A percentile compares a stretch with the other conserved stretches of the same genome.
phyloP scores from a whole-genome alignment of 495 filamentous ascomycete genomes.

The Penicillium egyptiacum region DNA sequence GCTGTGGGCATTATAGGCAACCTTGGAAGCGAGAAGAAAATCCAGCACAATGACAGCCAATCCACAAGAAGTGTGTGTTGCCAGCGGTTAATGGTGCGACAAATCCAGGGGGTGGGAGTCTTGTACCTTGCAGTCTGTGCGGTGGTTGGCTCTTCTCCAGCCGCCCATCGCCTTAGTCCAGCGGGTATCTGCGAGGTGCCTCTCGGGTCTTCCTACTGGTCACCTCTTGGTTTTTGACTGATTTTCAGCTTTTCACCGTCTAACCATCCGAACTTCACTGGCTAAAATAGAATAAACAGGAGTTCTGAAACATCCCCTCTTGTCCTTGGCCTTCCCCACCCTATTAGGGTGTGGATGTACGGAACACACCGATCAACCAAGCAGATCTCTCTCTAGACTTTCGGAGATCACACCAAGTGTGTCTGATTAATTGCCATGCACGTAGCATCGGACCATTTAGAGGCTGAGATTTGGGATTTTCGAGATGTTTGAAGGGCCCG shows the following conservation, averaged over 20 bases:
- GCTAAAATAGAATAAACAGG: neutral
- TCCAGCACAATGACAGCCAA: conserved; percentile 21
- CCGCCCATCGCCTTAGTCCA: conserved; percentile 16
- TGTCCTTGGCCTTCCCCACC: conserved; percentile 16
- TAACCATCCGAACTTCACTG: neutral
- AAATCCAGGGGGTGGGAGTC: conserved; percentile 6
- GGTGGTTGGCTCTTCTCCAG: conserved; percentile 27
- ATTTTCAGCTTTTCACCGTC: neutral
- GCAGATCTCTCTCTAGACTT: neutral
- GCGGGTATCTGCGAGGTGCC: conserved; percentile 17
- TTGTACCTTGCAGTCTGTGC: conserved; percentile 12
- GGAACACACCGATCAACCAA: conserved; percentile 7
- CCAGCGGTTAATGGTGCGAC: conserved; percentile 12
- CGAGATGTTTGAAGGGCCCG: conserved; percentile 1
- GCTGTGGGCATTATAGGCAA: conserved; percentile 9
- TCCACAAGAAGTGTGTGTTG: conserved; percentile 8
- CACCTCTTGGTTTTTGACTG: conserved; percentile 4
- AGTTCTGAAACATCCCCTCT: conserved; percentile 28
- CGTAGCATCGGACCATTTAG: conserved; percentile 15
- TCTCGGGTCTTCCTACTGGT: conserved; percentile 20
- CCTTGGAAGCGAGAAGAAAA: conserved; percentile 16
- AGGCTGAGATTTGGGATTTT: neutral
- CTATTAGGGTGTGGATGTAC: neutral
- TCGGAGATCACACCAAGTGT: conserved; percentile 22
- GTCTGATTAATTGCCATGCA: conserved; percentile 27